Conservation (phyloP, 2,329 filamentous ascomycete genomes). For the Sclerotinia minor region DNA sequence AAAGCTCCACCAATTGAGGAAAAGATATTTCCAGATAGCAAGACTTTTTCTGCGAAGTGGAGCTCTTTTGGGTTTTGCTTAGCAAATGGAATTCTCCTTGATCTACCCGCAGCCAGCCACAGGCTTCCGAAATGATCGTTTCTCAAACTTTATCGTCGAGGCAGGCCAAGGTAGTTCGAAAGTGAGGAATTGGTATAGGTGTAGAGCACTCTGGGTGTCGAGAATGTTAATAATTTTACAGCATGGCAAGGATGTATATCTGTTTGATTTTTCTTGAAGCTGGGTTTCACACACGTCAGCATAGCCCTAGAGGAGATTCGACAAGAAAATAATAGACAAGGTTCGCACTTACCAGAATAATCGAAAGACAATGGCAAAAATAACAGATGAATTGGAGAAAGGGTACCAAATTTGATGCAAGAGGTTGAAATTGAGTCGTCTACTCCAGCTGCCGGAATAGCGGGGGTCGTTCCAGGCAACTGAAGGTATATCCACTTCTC, state of each 20-base stretch:
- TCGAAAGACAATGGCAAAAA: conserved; percentile 2
- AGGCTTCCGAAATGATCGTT: not conserved
- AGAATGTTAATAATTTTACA: conserved; percentile 29
- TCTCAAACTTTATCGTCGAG: conserved; percentile 1
- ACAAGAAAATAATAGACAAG: not conserved
- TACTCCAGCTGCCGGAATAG: conserved; percentile 18
- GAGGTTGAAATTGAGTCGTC: conserved; percentile 16
- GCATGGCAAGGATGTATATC: conserved; percentile 30
- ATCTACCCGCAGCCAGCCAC: conserved; percentile 18
- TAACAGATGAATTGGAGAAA: not conserved
- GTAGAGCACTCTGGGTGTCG: conserved; percentile 25
- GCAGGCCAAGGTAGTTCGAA: conserved; percentile 15
- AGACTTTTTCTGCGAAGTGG: conserved; percentile 23
- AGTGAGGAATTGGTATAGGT: conserved; percentile 20
- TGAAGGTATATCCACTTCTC: conserved; percentile 21
- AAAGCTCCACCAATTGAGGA: conserved; percentile 1
- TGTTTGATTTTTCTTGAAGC: conserved; percentile 16
- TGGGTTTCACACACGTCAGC: conserved; percentile 22
- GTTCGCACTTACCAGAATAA: not conserved
- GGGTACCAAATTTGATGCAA: not conserved
- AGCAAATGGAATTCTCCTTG: conserved; percentile 21
- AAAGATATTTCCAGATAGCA: conserved; percentile 14
- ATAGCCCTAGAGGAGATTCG: not conserved
- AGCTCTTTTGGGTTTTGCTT: conserved; percentile 21
- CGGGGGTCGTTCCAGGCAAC: conserved; percentile 24